Conservation (phyloP, 768 basidiomycete species). For the Trametes punicea region DNA sequence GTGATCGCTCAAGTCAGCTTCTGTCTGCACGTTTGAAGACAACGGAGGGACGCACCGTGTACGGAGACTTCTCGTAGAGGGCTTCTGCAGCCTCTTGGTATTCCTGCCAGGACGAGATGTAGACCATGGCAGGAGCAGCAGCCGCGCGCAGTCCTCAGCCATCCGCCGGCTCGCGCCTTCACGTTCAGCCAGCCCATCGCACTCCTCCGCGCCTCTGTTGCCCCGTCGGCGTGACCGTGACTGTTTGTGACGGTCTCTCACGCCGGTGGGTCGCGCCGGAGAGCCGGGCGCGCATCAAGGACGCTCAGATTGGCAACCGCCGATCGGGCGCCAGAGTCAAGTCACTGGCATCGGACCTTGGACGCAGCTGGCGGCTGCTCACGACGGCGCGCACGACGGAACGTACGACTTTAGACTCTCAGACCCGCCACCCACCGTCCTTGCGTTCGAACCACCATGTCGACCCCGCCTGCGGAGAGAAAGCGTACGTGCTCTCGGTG, state of each 20-base stretch:
- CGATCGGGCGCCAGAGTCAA: slow-evolving; percentile 3
- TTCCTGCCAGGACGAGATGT: slow-evolving; percentile 87
- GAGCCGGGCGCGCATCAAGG: not conserved
- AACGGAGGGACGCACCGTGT: slow-evolving; percentile 48
- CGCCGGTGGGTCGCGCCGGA: not conserved
- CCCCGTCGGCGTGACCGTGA: too few species aligned
- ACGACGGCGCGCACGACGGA: not conserved
- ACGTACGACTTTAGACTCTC: not conserved
- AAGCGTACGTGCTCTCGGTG: not conserved
- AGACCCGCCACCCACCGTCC: not conserved
- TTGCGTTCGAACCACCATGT: not conserved
- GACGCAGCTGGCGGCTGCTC: not conserved
- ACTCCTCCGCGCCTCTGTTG: too few species aligned
- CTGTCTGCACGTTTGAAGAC: not conserved
- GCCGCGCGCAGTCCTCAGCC: not conserved
- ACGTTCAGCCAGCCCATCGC: too few species aligned
- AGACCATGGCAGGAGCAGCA: slow-evolving; percentile 72
- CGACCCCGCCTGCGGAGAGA: slow-evolving; percentile 12
- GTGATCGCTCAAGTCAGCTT: not conserved
- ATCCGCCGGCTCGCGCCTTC: not conserved
- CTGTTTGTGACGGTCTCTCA: not conserved
- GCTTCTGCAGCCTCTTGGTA: slow-evolving; percentile 87
- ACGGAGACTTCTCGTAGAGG: slow-evolving; percentile 77
- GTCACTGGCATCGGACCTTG: not conserved
- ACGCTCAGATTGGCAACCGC: not conserved